Evolutionary conservation across 495 filamentous ascomycete species (phyloP), one percentile per base, ranked within the genome.

Genomic region (Jackrogersella minutella): DNA sequence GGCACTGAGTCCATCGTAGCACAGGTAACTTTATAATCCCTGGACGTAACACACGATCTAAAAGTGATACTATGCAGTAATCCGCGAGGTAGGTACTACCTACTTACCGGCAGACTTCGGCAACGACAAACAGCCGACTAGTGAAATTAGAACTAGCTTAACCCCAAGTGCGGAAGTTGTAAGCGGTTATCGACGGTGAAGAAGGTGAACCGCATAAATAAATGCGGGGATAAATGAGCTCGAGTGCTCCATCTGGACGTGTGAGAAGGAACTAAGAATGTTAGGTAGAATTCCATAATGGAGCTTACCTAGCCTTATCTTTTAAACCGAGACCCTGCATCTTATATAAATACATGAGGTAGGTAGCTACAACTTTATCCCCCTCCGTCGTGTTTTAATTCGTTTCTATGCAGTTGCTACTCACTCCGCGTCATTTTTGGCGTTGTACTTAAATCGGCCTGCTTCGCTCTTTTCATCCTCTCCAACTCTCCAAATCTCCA

Each of bases 121-220:
- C 3, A 17, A 41, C n/a, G n/a, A n/a, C n/a, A n/a, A n/a, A n/a
- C n/a, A n/a, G n/a, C n/a, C n/a, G n/a, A n/a, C 17, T 33, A 50
- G 16, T 17, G 28, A 6, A 51, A 33, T 51, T 26, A 33, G n/a
- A 21, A 19, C 30, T 33, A 26, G 24, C 19, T 34, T 39, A 16
- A 36, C 34, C 44, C 69, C 60, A 11, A 52, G 64, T 39, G 60
- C 44, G 68, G 68, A 71, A 73, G 61, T 56, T 62, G 41, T 61
- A 71, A 33, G 55, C 71, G 71, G 71, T 56, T 71, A 71, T 58
- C 55, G 22, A 44, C 65, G 64, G 71, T 31, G 70, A 66, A 58
- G 53, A 58, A 69, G 62, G 60, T 66, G 46, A 55, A 58, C 49
- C 52, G 4, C 28, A 43, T 30, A 14, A 4, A 36, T 28, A 62